phyloP scores from a whole-genome alignment of 176 grass and related monocot genomes.

The Poa pratensis region DNA sequence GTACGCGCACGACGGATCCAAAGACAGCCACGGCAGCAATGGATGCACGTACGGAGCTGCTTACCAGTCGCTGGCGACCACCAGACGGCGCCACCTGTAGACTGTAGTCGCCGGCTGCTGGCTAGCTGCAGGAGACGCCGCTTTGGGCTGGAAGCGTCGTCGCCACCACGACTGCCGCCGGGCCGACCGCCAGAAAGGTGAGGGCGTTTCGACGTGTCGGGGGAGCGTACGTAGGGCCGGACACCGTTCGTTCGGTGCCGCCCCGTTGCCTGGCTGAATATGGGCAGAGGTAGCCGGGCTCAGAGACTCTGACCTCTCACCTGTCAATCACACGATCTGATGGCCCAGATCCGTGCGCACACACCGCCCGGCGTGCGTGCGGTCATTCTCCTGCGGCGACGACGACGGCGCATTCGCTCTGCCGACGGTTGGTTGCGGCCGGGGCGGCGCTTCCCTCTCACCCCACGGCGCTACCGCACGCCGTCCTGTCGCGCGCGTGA shows the following conservation, averaged over 20 bases:
- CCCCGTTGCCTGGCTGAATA: conserved; percentile 7
- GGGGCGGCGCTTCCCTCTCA: background rate
- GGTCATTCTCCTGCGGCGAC: no score
- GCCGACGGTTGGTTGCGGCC: background rate
- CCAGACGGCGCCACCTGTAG: background rate
- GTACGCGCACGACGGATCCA: background rate
- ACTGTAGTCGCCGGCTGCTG: background rate
- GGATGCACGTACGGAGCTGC: background rate
- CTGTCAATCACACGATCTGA: background rate
- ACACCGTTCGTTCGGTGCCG: background rate
- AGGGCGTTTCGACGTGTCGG: background rate
- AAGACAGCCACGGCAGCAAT: background rate
- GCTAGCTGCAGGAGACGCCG: background rate
- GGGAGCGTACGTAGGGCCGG: background rate
- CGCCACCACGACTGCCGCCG: conserved; percentile 11
- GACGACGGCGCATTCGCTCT: no score
- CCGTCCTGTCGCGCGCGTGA: conserved; percentile 16
- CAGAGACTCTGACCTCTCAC: background rate
- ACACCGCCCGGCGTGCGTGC: no score
- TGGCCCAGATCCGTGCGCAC: background rate
- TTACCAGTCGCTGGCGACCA: no score
- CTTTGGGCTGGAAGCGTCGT: conserved; percentile 14
- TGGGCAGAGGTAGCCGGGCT: background rate
- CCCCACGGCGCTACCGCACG: conserved; percentile 18
- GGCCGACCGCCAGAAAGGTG: conserved; percentile 9